These are phyloP conservation scores for Salvia miltiorrhiza DNA, from an alignment of 257 asterid genomes.

Conservation along the genomic window DNA sequence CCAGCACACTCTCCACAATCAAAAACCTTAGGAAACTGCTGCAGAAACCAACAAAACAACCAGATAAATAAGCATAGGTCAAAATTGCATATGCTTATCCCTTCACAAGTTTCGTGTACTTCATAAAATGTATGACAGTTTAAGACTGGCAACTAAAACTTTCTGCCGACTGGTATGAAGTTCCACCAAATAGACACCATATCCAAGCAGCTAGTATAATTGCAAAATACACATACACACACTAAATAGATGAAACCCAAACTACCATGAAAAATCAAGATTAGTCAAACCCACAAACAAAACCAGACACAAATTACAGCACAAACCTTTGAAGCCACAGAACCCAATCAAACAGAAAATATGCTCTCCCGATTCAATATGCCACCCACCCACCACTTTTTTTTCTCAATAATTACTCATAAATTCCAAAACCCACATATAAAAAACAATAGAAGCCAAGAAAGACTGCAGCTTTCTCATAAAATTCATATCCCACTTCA, in stretches of 20 bases:
- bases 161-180: background rate
- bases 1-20: slow-evolving; percentile 6
- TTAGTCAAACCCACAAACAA: slow-evolving; percentile 24
- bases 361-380: background rate
- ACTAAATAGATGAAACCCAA: background rate
- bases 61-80: background rate
- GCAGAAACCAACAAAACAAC: slow-evolving; percentile 20
- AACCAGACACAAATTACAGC: slow-evolving; percentile 21
- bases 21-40: slow-evolving; percentile 2
- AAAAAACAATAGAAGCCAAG: slow-evolving; percentile 1
- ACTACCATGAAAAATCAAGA: slow-evolving; percentile 15
- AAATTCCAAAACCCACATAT: background rate
- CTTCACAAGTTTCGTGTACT: background rate
- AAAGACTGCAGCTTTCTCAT: slow-evolving; percentile 20
- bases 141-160: slow-evolving; percentile 2
- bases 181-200: background rate
- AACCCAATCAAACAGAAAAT: slow-evolving; percentile 1
- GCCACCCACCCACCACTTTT: slow-evolving; percentile 1
- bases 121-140: background rate
- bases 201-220: too few species aligned
- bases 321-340: slow-evolving; percentile 6
- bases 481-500: background rate
- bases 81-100: background rate
- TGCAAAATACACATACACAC: too few species aligned
- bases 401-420: slow-evolving; percentile 13